A percentile compares a stretch with the other conserved stretches of the same genome.
These are phyloP conservation scores for Eudorina sp. DNA, from an alignment of 139 green algal genomes.

Conservation along the genomic window DNA sequence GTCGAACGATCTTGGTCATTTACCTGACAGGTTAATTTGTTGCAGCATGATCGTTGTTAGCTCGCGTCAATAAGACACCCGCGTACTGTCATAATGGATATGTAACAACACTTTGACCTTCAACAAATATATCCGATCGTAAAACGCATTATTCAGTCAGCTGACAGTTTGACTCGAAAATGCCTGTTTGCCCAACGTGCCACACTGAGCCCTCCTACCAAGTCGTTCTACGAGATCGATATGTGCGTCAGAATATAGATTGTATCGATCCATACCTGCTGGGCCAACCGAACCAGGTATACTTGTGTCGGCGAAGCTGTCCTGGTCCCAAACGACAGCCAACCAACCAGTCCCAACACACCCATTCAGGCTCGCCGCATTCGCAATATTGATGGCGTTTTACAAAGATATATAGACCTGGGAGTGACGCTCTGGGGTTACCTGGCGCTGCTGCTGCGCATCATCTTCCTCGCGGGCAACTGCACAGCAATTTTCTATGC, in stretches of 20 bases:
- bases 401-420: neutral
- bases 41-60: too few relatives aligned
- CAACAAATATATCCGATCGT: too few relatives aligned
- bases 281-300: slow-evolving; percentile 21
- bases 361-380: slow-evolving; percentile 15
- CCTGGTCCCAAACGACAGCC: neutral
- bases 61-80: too few relatives aligned
- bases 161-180: neutral
- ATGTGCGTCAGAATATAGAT: neutral
- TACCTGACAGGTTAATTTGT: too few relatives aligned
- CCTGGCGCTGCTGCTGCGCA: neutral
- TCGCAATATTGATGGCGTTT: neutral
- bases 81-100: too few relatives aligned
- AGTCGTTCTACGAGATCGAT: neutral
- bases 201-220: neutral
- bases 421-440: neutral
- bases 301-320: neutral
- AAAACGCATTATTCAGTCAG: too few relatives aligned
- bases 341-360: neutral
- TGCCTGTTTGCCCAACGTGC: neutral
- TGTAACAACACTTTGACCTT: too few relatives aligned
- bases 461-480: neutral
- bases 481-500: slow-evolving; percentile 28
- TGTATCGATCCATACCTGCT: neutral
- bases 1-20: too few relatives aligned